A percentile compares a stretch with the other conserved stretches of the same genome.
Evolutionary conservation across 2,329 filamentous ascomycete genomes (phyloP).

Genomic region (Neurospora sp.): DNA sequence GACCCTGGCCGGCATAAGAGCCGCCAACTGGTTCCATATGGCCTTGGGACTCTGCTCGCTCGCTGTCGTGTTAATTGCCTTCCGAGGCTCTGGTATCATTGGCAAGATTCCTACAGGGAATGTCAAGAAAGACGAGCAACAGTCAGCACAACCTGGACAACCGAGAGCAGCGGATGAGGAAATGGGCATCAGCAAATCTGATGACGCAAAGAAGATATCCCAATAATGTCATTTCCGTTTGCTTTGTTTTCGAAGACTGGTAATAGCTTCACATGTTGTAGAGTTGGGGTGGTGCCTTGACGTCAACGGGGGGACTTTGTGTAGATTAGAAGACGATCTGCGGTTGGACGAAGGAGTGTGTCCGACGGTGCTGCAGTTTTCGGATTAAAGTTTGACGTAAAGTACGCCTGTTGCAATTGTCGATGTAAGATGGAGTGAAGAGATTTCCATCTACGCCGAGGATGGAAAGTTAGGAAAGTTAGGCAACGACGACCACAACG

Average conservation of each 20-base stretch:
- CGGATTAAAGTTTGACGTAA: background rate
- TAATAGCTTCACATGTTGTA: background rate
- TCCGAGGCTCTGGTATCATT: constrained; percentile 43
- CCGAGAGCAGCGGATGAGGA: background rate
- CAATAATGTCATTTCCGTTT: background rate
- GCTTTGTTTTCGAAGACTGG: background rate
- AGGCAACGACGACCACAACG: background rate
- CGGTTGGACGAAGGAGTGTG: background rate
- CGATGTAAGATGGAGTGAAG: background rate
- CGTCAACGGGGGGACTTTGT: background rate
- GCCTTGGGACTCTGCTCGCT: constrained; percentile 35
- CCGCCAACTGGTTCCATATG: constrained; percentile 44
- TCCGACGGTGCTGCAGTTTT: background rate
- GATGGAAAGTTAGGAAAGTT: background rate
- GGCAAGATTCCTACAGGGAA: constrained; percentile 27
- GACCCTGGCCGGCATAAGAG: constrained; percentile 38
- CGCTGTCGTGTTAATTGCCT: constrained; percentile 34
- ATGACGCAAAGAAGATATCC: background rate
- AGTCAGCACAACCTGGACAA: background rate
- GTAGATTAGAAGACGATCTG: background rate
- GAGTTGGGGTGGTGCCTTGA: background rate
- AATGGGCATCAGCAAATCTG: background rate
- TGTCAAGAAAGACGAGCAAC: constrained; percentile 3
- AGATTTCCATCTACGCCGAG: background rate
- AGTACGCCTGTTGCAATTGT: background rate